phyloP scores from a whole-genome alignment of 192 early-diverging fungal species.

The Coemansia sp. region DNA sequence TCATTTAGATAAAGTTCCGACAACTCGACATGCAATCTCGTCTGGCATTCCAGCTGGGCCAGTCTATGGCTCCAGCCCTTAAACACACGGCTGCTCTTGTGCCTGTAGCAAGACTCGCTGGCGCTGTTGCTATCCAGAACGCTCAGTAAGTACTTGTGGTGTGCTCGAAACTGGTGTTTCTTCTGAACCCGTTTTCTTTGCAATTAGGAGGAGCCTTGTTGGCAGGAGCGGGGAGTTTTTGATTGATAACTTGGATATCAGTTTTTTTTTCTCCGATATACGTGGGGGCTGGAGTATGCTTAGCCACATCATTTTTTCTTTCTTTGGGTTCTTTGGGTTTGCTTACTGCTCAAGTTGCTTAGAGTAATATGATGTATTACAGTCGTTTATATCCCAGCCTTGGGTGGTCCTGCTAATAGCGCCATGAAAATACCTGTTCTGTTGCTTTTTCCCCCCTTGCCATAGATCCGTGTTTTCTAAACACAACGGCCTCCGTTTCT shows the following conservation, averaged over 20 bases:
- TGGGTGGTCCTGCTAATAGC: background rate
- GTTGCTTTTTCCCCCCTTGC: background rate
- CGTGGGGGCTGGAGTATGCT: background rate
- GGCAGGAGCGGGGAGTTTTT: too few species aligned
- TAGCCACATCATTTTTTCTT: background rate
- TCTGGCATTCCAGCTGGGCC: conserved; percentile 39
- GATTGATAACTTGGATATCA: too few species aligned
- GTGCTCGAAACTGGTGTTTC: too few species aligned
- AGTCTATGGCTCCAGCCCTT: conserved; percentile 38
- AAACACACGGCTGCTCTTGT: conserved; percentile 33
- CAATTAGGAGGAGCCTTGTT: too few species aligned
- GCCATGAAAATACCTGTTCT: background rate
- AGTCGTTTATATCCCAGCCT: background rate
- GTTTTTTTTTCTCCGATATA: background rate
- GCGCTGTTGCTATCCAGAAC: conserved; percentile 34
- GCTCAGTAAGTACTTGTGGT: conserved; percentile 39
- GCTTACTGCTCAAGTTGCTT: background rate
- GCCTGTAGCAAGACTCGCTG: conserved; percentile 26
- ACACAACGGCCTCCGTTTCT: conserved; percentile 34
- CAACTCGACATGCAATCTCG: conserved; percentile 45
- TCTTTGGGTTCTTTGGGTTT: background rate
- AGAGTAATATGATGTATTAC: background rate
- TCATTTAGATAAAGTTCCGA: conserved; percentile 8
- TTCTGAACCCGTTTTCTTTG: background rate
- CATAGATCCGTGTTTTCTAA: conserved; percentile 40